Percentiles rank a stretch among this genome's conserved stretches.
phyloP scores from a whole-genome alignment of 306 rosid genomes.

The Pyrus pyrifolia region DNA sequence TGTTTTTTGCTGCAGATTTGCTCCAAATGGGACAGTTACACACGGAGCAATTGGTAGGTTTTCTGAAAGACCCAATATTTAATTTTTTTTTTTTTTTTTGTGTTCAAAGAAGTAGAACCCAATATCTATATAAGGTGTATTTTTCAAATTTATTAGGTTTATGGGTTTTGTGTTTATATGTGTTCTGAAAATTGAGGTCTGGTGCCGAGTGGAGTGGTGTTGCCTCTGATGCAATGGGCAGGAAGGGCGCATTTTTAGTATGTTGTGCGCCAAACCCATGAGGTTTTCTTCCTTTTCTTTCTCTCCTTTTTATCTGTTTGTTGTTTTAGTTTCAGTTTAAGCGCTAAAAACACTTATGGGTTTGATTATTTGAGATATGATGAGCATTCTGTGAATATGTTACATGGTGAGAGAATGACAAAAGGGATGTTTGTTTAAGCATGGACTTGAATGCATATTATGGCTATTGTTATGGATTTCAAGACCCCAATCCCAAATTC shows the following conservation, averaged over 20 bases:
- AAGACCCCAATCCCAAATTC: background rate
- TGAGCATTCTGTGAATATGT: background rate
- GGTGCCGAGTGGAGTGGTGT: conserved; percentile 78
- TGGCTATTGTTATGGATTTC: background rate
- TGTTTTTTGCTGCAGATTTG: conserved; percentile 37
- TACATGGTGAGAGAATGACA: background rate
- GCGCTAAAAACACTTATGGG: background rate
- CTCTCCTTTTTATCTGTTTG: background rate
- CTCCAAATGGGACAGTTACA: conserved; percentile 67
- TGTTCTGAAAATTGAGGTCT: conserved; percentile 41
- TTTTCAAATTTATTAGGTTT: background rate
- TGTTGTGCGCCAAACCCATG: conserved; percentile 41
- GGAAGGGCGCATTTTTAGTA: conserved; percentile 73
- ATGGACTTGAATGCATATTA: background rate
- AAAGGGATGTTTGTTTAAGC: background rate
- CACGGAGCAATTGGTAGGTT: conserved; percentile 80
- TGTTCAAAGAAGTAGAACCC: background rate
- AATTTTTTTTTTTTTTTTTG: no score
- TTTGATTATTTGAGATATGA: background rate
- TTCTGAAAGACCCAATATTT: background rate
- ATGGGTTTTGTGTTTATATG: background rate
- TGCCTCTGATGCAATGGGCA: conserved; percentile 94
- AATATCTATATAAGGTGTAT: background rate
- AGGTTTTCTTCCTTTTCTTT: conserved; percentile 41
- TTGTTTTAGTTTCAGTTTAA: background rate